These are phyloP conservation scores for Mortierella alpina DNA, from an alignment of 192 early-diverging fungal genomes.

Conservation along the genomic window DNA sequence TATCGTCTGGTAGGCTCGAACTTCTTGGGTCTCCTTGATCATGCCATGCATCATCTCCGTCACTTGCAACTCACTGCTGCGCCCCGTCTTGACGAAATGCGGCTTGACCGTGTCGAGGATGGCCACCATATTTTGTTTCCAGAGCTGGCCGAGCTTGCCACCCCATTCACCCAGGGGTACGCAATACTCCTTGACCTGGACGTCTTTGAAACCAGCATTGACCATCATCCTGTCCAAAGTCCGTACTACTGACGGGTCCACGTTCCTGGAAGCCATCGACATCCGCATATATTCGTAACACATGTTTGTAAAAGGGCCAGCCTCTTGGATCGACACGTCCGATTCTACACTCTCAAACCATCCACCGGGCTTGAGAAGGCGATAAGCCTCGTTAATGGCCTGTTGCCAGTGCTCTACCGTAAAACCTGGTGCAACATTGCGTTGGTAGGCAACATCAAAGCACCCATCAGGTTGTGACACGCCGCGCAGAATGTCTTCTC, in stretches of 20 bases:
- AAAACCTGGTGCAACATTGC: constrained; percentile 33
- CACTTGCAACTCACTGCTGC: constrained; percentile 8
- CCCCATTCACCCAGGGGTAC: constrained; percentile 39
- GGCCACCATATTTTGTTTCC: constrained; percentile 33
- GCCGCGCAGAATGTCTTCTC: constrained; percentile 35
- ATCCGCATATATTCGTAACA: constrained; percentile 25
- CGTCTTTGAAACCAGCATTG: constrained; percentile 26
- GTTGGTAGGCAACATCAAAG: constrained; percentile 51
- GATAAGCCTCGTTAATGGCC: constrained; percentile 26
- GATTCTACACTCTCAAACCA: constrained; percentile 54
- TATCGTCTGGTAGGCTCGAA: constrained; percentile 18
- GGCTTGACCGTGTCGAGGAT: constrained; percentile 35
- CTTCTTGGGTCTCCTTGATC: constrained; percentile 10
- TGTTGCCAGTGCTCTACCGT: constrained; percentile 41
- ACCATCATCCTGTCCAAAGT: constrained; percentile 26
- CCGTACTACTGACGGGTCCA: constrained; percentile 26
- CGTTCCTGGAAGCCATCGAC: constrained; percentile 30
- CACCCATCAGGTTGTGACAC: constrained; percentile 22
- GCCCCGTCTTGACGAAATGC: constrained; percentile 4
- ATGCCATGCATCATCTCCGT: constrained; percentile 16
- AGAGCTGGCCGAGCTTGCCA: constrained; percentile 26
- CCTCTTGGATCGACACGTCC: constrained; percentile 27
- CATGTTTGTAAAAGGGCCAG: constrained; percentile 16
- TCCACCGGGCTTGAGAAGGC: constrained; percentile 44
- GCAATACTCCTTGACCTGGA: constrained; percentile 35